Evolutionary conservation across 257 asterid genomes (phyloP), one percentile per base, ranked within the genome.

Genomic region (Jaltomata sinuosa): DNA sequence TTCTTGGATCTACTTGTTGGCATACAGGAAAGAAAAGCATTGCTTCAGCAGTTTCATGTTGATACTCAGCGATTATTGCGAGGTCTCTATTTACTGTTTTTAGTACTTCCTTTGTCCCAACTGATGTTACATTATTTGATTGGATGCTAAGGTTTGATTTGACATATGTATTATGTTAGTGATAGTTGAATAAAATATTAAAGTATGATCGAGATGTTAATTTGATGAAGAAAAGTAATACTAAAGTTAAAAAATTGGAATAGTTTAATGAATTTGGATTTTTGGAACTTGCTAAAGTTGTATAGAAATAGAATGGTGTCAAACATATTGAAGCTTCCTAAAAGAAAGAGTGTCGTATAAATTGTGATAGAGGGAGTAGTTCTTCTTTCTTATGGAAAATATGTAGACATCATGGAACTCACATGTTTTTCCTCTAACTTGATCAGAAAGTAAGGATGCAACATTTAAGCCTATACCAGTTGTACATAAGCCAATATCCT

Each of bases 31-130:
- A 93, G 97, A 62, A 88, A 88, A 87, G 87, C 89, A 25, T 84
- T 89, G 84, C 90, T 93, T 14, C 86, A 90, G 88, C 94, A 93
- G 61, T 97, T 96, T 83, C 99, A 96, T 85, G 97, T 93, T 85
- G 99, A 96, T 84, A 89, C 98, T 57, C 99, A 96, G 90, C 92
- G 93, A 77, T 57, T 96, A 54, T 86, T 94, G 84, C 88, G 98
- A 93, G 99, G 99, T 94, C 71, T 78, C 50, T 59, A 25, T 32
- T 22, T 18, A 47, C 55, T 74, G 42, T 54, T 80, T 19, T 10
- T 45, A 55, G 22, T 21, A 10, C 10, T 31, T 19, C 32, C 22
- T 32, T 18, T 45, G 76, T 64, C 21, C 10, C 31, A 38, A 69
- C 38, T 84, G 72, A 18, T n/a, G 5, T 59, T 32, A 14, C 40